phyloP scores from a whole-genome alignment of 805 yeast genomes.

The Blastobotrys terrestris region DNA sequence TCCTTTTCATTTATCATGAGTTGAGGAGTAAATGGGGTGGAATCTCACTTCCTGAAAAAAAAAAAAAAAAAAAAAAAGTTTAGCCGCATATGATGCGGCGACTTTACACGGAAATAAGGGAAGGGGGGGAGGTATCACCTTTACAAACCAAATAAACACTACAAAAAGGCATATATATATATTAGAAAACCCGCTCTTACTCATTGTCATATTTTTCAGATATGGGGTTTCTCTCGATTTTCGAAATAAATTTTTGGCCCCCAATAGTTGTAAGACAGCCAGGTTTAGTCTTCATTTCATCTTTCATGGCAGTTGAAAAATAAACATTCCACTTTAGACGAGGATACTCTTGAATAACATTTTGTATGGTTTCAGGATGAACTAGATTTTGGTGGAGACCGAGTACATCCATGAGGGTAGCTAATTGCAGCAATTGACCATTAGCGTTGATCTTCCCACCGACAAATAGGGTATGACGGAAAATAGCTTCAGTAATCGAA shows the following conservation, averaged over 20 bases:
- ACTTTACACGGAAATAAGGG: too few relatives aligned
- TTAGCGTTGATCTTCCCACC: constrained; percentile 18
- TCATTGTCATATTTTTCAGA: not conserved
- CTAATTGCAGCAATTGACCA: constrained; percentile 19
- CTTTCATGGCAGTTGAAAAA: not conserved
- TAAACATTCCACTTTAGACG: constrained; percentile 15
- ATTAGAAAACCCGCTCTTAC: too few relatives aligned
- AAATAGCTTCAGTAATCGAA: constrained; percentile 20
- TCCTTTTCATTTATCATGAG: not conserved
- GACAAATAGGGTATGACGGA: constrained; percentile 20
- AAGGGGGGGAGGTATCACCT: too few relatives aligned
- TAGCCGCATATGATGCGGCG: not conserved
- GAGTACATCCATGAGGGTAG: constrained; percentile 18
- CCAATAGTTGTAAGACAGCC: not conserved
- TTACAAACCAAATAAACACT: too few relatives aligned
- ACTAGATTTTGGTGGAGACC: constrained; percentile 14
- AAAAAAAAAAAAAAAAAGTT: not conserved
- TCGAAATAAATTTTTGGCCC: not conserved
- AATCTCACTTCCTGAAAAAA: too few relatives aligned
- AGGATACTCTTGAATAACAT: constrained; percentile 15
- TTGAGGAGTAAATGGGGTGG: not conserved
- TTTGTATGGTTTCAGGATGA: constrained; percentile 16
- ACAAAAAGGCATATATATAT: too few relatives aligned
- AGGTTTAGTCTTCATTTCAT: not conserved
- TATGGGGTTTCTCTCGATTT: not conserved